Percentiles rank a stretch among this genome's conserved stretches.
phyloP scores from a whole-genome alignment of 257 asterid genomes.

The Solanum piurae region DNA sequence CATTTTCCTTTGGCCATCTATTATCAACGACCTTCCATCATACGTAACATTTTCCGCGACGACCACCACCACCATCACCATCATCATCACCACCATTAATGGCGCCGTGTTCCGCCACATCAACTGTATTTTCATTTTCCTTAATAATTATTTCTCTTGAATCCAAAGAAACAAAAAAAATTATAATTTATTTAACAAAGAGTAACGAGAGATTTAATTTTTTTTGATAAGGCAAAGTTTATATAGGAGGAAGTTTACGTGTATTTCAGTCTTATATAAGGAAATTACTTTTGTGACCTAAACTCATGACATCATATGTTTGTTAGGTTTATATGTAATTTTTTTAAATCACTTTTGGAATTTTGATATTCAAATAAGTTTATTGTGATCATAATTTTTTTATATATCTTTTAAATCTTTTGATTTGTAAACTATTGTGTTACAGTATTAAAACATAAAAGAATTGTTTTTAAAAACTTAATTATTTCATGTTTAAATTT shows the following conservation, averaged over 20 bases:
- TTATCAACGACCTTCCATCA: conserved; percentile 60
- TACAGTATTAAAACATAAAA: background rate
- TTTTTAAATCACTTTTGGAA: no score
- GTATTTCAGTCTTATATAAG: background rate
- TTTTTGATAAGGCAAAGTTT: background rate
- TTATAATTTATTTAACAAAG: background rate
- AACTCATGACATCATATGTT: background rate
- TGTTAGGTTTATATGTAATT: background rate
- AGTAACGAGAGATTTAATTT: background rate
- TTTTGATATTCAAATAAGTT: background rate
- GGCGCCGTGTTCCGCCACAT: conserved; percentile 4
- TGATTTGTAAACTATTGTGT: background rate
- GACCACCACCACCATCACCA: background rate
- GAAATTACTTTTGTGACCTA: background rate
- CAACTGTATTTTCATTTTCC: background rate
- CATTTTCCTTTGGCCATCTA: conserved; percentile 53
- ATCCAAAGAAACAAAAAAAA: background rate
- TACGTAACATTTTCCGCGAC: conserved; percentile 42
- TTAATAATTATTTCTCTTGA: background rate
- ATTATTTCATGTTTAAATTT: background rate
- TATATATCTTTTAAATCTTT: background rate
- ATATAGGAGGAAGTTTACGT: background rate
- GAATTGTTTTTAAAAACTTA: background rate
- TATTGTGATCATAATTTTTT: background rate
- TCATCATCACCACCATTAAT: background rate